Base-by-base conservation (phyloP, 2,329 filamentous ascomycete species). In the Septoria petroselini region DNA sequence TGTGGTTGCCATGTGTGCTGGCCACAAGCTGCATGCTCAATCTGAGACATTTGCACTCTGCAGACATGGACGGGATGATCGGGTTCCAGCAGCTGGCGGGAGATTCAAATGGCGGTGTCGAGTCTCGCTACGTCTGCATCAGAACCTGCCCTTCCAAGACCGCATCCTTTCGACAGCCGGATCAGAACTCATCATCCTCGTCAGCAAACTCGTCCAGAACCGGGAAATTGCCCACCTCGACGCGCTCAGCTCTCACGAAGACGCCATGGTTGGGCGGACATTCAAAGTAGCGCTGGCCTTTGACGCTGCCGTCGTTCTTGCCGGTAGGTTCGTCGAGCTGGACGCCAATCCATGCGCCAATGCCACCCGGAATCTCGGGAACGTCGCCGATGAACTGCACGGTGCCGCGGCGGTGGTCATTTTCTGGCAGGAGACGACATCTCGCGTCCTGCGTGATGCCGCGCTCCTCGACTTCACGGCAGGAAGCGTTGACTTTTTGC, bases 221-320 rank as follows among this genome's bases (percentile, higher is more conserved):
- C 1, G 83, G 81, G 61, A 78, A 93, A 58, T 91, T 83, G 15
- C 88, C 88, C 34, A 83, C 77, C 69, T 91, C 87, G 17, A 91
- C 82, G 53, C 86, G 76, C 68, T 91, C 87, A 3, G 88, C 83
- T 56, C 86, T 77, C 23, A 91, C 86, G 70, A 93, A 89, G 15
- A 89, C 84, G 27, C 88, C 88, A 60, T 81, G 82, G 67, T 89
- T 91, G 52, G 82, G 71, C 55, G 73, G 67, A 46, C 82, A 83
- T 42, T 79, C 74, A 77, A 89, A 93, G 70, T 91, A 91, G 57
- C 82, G 76, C 57, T 77, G 78, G 34, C 74, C 75, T 50, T 71
- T 70, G 58, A 90, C 81, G 60, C 82, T 84, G 52, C 88, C 88
- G 67, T 91, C 86, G 64, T 91, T 93, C 74, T 87, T 88, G 48